Conservation (phyloP, 2,329 filamentous ascomycete genomes). For the Alternaria arborescens region DNA sequence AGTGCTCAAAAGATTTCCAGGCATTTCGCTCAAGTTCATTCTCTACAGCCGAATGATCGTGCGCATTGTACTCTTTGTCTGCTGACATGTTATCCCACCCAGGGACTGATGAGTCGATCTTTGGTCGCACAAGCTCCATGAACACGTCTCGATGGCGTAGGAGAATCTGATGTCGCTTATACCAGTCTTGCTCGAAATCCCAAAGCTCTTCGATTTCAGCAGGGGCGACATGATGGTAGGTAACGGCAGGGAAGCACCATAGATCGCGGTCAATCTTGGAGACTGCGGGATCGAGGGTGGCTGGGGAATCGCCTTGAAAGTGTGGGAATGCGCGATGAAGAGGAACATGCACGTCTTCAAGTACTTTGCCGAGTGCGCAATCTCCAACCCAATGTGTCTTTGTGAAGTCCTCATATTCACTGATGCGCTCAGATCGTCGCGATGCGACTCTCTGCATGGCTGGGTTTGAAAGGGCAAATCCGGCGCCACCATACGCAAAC, state of each 20-base stretch:
- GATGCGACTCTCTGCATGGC: slow-evolving; percentile 50
- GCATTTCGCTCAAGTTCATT: slow-evolving; percentile 43
- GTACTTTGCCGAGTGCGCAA: slow-evolving; percentile 49
- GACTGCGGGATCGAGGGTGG: slow-evolving; percentile 51
- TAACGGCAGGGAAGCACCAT: slow-evolving; percentile 56
- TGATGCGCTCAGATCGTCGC: slow-evolving; percentile 40
- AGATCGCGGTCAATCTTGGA: slow-evolving; percentile 48
- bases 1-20: slow-evolving; percentile 49
- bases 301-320: slow-evolving; percentile 56
- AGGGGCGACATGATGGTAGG: slow-evolving; percentile 52
- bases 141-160: slow-evolving; percentile 52
- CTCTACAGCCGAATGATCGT: slow-evolving; percentile 33
- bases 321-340: slow-evolving; percentile 54
- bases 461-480: slow-evolving; percentile 54
- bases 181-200: slow-evolving; percentile 53
- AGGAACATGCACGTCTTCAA: slow-evolving; percentile 47
- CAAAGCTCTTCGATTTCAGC: slow-evolving; percentile 50
- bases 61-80: slow-evolving; percentile 48
- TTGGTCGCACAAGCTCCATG: slow-evolving; percentile 43
- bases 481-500: slow-evolving; percentile 58
- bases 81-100: slow-evolving; percentile 51
- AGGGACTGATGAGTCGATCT: slow-evolving; percentile 32
- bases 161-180: slow-evolving; percentile 43
- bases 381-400: slow-evolving; percentile 52
- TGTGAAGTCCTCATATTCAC: slow-evolving; percentile 50